Evolutionary conservation across 78 protist genomes (phyloP).

Genomic region (Guillardia theta): DNA sequence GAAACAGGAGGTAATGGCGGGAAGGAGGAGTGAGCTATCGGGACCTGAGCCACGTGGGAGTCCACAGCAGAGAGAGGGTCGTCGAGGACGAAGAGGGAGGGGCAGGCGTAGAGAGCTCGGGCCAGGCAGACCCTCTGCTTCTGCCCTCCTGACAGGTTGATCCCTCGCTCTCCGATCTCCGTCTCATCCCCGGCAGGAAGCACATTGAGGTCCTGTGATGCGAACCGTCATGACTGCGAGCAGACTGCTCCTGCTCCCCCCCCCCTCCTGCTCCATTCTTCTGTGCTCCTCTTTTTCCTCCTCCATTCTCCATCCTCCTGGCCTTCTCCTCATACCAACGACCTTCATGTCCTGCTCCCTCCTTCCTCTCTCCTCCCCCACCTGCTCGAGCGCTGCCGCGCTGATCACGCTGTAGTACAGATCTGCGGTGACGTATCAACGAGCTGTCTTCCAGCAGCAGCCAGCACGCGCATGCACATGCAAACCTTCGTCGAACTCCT

Average conservation of each 20-base stretch:
- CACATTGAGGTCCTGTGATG: too few relatives aligned
- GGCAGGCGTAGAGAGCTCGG: background rate
- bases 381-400: background rate
- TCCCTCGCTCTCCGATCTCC: constrained; percentile 67
- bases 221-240: too few relatives aligned
- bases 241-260: too few relatives aligned
- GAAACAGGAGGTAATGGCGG: background rate
- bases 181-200: constrained; percentile 60
- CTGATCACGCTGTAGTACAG: background rate
- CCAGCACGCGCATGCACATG: background rate
- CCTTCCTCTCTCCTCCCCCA: too few relatives aligned
- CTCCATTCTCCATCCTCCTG: too few relatives aligned
- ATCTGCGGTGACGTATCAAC: background rate
- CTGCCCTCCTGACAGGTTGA: constrained; percentile 75
- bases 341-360: too few relatives aligned
- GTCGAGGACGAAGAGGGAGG: constrained; percentile 1
- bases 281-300: too few relatives aligned
- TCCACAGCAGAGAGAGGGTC: constrained; percentile 46
- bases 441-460: background rate
- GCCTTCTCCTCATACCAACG: too few relatives aligned
- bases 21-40: background rate
- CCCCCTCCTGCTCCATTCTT: too few relatives aligned
- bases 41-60: constrained; percentile 19
- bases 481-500: constrained; percentile 20
- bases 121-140: background rate